phyloP scores from a whole-genome alignment of 805 yeast species.

The Dipodascus geniculatus region DNA sequence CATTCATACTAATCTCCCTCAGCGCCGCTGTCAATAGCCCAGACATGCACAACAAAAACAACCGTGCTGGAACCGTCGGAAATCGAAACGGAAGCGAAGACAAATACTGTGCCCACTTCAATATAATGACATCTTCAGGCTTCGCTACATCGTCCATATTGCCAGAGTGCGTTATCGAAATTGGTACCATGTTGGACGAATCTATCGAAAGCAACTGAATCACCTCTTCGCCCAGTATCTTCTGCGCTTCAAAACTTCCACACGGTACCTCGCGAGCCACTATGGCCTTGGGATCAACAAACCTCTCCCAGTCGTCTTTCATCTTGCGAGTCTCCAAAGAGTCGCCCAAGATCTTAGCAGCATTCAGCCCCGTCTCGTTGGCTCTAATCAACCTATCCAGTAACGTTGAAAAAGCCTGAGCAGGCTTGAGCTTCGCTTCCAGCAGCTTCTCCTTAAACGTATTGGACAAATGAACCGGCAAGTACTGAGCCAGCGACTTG shows the following conservation, averaged over 20 bases:
- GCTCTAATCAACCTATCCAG: constrained; percentile 44
- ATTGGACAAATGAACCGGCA: constrained; percentile 29
- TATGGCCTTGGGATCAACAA: constrained; percentile 36
- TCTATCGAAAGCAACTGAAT: constrained; percentile 16
- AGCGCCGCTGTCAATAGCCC: constrained; percentile 46
- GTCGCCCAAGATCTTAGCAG: constrained; percentile 34
- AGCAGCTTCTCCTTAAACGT: constrained; percentile 28
- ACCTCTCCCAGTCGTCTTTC: constrained; percentile 45
- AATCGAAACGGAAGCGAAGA: constrained; percentile 36
- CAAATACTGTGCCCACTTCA: constrained; percentile 29
- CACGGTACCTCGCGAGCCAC: constrained; percentile 43
- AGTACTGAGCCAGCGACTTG: constrained; percentile 38
- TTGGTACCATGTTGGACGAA: constrained; percentile 1
- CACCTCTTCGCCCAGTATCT: constrained; percentile 21
- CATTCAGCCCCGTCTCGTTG: constrained; percentile 41
- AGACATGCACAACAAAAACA: constrained; percentile 42
- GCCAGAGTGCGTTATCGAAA: too few relatives aligned
- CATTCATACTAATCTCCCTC: constrained; percentile 48
- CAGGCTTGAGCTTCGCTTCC: constrained; percentile 40
- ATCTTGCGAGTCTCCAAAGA: constrained; percentile 35
- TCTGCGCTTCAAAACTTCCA: constrained; percentile 17
- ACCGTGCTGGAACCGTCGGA: constrained; percentile 39
- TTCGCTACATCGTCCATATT: constrained; percentile 4
- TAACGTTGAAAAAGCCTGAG: constrained; percentile 41
- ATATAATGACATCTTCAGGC: constrained; percentile 18